phyloP scores from a whole-genome alignment of 2,329 filamentous ascomycete genomes.

The Verticillium nonalfalfae region DNA sequence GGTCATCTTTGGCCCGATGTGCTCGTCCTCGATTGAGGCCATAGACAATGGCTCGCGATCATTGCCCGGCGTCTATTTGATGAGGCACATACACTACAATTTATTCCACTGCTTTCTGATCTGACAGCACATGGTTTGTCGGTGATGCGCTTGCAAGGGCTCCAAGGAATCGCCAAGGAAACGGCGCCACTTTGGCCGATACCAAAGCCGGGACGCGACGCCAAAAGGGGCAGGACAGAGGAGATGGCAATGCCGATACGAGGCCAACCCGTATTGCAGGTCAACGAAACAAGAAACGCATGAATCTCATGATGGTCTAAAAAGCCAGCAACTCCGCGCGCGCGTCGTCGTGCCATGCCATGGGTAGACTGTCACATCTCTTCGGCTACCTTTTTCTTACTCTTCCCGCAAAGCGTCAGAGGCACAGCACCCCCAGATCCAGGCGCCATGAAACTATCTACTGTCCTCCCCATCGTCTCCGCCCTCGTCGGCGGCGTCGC shows the following conservation, averaged over 20 bases:
- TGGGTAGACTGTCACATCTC: background rate
- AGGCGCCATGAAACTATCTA: background rate
- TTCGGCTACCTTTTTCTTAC: background rate
- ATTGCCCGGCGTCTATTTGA: too few species aligned
- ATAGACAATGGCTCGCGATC: too few species aligned
- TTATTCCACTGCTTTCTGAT: too few species aligned
- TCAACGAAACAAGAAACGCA: background rate
- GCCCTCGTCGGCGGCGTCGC: background rate
- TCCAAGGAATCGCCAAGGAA: background rate
- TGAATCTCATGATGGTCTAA: background rate
- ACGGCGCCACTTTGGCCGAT: background rate
- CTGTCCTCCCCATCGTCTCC: background rate
- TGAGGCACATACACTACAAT: too few species aligned
- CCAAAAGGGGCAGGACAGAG: background rate
- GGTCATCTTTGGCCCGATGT: too few species aligned
- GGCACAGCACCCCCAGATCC: too few species aligned
- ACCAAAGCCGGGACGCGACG: background rate
- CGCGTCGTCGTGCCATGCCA: background rate
- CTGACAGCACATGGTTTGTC: too few species aligned
- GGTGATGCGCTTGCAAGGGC: too few species aligned
- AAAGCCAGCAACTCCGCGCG: background rate
- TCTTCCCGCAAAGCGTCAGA: background rate
- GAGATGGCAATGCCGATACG: background rate
- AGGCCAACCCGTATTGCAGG: background rate
- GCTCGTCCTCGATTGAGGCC: too few species aligned